Evolutionary conservation across 441 rosid genomes (phyloP).

Genomic region (Arabidopsis hybrid): DNA sequence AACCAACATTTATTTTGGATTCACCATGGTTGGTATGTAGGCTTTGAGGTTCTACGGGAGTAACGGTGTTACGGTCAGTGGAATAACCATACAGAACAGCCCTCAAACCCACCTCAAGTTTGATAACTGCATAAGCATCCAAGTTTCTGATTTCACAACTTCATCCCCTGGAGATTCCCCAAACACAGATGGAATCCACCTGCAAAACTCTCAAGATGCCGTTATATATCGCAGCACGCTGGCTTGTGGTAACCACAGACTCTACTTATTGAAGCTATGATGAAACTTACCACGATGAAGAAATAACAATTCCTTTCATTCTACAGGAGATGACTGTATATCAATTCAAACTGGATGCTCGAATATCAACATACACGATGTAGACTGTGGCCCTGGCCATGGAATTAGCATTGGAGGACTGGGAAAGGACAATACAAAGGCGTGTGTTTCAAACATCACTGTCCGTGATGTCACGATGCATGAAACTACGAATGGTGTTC

Average conservation of each 20-base stretch:
- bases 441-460: conserved; percentile 85
- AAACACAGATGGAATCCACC: conserved; percentile 78
- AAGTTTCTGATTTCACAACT: conserved; percentile 56
- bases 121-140: conserved; percentile 56
- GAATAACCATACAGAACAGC: conserved; percentile 76
- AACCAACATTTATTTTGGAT: neutral
- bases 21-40: conserved; percentile 43
- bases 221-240: conserved; percentile 55
- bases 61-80: conserved; percentile 55
- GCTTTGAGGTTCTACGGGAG: conserved; percentile 74
- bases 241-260: conserved; percentile 60
- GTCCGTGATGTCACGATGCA: conserved; percentile 74
- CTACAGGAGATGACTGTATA: conserved; percentile 85
- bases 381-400: conserved; percentile 92
- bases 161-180: conserved; percentile 75
- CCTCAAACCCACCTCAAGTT: conserved; percentile 75
- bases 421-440: conserved; percentile 68
- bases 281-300: neutral
- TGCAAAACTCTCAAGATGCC: conserved; percentile 69
- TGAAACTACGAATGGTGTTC: conserved; percentile 71
- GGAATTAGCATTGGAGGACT: conserved; percentile 93
- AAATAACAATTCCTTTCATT: conserved; percentile 26
- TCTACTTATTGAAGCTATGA: neutral
- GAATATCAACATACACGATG: conserved; percentile 65
- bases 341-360: conserved; percentile 89